Evolutionary conservation across 2,329 filamentous ascomycete genomes (phyloP), one percentile per base, ranked within the genome.

Genomic region (Colletotrichum tropicale): DNA sequence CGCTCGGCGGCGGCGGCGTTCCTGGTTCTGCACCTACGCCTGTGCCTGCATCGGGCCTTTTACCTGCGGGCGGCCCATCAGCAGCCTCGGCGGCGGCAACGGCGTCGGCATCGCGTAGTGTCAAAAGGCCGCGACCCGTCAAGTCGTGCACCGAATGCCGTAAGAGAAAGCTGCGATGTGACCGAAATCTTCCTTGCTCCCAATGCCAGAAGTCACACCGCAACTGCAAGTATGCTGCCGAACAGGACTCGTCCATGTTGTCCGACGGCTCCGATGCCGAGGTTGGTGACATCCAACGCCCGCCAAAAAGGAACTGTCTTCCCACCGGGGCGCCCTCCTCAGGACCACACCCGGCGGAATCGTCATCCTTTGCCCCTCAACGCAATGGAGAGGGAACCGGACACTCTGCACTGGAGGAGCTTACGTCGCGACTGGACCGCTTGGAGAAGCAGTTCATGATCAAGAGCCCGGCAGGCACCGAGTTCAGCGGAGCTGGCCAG

Each of bases 171-270:
- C 82, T 91, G 7, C 86, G 87, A 74, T 92, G 90, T 81, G 89
- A 92, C 80, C 87, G 90, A 60, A 84, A 87, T n/a, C 84, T 86
- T 58, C 89, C 89, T 6, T 92, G 90, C 78, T 89, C 88, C 8
- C 90, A 91, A 80, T 92, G 90, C 80, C 88, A 89, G 66, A 91
- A 90, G 80, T 89, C 89, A n/a, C 87, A 86, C 77, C 88, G 89
- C 43, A 79, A 82, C 52, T 91, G 90, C 83, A 88, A 85, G 78
- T 91, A 91, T 78, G 84, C 88, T 28, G 85, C 88, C 24, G 87
- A 89, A 71, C 86, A 88, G 36, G 87, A 89, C 70, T 84, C 83
- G 10, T 84, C 84, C 38, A 87, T 86, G 78, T 80, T 87, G 15
- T 90, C 89, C 6, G 89, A 90, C 66, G 86, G 81, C n/a, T 89